A percentile compares a stretch with the other conserved stretches of the same genome.
Evolutionary conservation across 2,329 filamentous ascomycete genomes (phyloP).

Genomic region (Penicillium freii): DNA sequence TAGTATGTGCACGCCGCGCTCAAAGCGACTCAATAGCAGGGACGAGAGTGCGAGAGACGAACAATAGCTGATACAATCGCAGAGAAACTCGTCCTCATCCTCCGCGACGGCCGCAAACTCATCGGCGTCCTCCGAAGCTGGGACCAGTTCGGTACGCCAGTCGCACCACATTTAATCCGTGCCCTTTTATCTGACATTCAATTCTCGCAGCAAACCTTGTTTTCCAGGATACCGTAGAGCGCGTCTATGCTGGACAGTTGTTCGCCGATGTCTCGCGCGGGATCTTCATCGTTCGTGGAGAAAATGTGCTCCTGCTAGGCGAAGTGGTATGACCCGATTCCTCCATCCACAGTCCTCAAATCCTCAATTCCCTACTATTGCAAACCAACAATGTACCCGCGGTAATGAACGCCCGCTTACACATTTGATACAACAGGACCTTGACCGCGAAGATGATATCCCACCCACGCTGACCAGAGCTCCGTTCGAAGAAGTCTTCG

Average conservation of each 20-base stretch:
- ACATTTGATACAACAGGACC: slow-evolving; percentile 55
- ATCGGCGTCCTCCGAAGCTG: slow-evolving; percentile 90
- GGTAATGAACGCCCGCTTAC: background rate
- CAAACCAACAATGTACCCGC: background rate
- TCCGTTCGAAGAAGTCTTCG: slow-evolving; percentile 67
- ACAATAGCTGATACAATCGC: slow-evolving; percentile 13
- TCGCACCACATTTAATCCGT: background rate
- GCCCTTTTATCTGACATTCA: background rate
- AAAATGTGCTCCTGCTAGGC: slow-evolving; percentile 93
- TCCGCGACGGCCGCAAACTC: slow-evolving; percentile 91
- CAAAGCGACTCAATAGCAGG: background rate
- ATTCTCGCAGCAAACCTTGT: slow-evolving; percentile 78
- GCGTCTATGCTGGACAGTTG: slow-evolving; percentile 71
- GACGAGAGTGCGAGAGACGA: background rate
- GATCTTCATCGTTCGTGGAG: slow-evolving; percentile 87
- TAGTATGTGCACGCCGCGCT: slow-evolving; percentile 61
- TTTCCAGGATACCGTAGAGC: slow-evolving; percentile 86
- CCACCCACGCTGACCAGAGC: slow-evolving; percentile 67
- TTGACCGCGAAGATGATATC: slow-evolving; percentile 90
- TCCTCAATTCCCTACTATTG: background rate
- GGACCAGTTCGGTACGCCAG: slow-evolving; percentile 86
- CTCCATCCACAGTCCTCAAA: background rate
- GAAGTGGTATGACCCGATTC: slow-evolving; percentile 63
- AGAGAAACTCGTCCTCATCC: slow-evolving; percentile 93
- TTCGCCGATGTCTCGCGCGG: slow-evolving; percentile 85